Evolutionary conservation across 192 early-diverging fungal species (phyloP).

Genomic region (Radiomyces spectabilis): DNA sequence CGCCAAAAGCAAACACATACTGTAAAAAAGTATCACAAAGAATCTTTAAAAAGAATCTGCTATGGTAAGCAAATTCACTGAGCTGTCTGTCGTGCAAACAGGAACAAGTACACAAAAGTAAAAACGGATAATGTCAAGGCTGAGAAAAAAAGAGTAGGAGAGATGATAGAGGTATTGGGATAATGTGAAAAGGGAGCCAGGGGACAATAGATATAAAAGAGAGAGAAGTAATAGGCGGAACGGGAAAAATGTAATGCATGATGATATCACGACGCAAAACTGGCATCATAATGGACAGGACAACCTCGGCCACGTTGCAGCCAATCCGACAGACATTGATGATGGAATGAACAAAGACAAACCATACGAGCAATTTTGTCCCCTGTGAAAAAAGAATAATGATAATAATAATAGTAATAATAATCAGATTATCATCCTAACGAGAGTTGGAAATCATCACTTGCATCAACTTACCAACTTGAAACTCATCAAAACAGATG

Average conservation of each 20-base stretch:
- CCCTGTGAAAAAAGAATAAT: no score
- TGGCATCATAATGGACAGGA: conserved; percentile 62
- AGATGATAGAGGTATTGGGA: no score
- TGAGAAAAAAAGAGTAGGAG: no score
- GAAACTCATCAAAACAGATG: conserved; percentile 95
- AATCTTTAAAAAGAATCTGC: no score
- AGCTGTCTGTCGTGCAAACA: no score
- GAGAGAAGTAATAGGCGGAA: background rate
- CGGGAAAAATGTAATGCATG: no score
- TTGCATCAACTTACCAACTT: conserved; percentile 40
- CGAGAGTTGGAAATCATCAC: background rate
- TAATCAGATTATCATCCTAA: background rate
- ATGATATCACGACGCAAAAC: background rate
- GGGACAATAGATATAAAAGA: no score
- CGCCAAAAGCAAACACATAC: no score
- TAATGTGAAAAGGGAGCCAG: no score
- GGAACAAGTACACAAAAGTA: background rate
- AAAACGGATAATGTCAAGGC: background rate
- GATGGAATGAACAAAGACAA: conserved; percentile 88
- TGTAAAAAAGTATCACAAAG: no score
- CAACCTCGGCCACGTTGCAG: conserved; percentile 65
- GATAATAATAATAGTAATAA: no score
- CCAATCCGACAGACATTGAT: conserved; percentile 78
- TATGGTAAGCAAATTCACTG: no score
- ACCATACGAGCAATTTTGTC: conserved; percentile 75